Conservation (phyloP, 352 stramenopile species). For the Phytophthora pseudosyringae region DNA sequence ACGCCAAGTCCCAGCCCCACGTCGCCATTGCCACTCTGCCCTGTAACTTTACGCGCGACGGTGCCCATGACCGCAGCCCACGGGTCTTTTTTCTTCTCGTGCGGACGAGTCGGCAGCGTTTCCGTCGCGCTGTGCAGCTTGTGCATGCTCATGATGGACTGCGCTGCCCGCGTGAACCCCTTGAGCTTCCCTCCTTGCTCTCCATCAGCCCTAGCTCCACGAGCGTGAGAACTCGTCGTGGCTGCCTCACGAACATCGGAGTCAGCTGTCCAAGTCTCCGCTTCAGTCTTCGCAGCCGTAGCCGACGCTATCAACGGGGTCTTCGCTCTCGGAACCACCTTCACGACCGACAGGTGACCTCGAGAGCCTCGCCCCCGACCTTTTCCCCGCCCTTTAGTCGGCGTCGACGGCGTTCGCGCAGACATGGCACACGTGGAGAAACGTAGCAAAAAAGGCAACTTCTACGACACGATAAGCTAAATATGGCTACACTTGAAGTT, state of each 20-base stretch:
- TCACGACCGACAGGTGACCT: constrained; percentile 15
- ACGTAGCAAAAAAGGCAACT: not conserved
- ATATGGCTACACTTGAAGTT: constrained; percentile 7
- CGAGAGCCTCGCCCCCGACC: not conserved
- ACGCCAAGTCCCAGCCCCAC: not conserved
- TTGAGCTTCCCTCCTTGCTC: constrained; percentile 6
- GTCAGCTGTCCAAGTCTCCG: not conserved
- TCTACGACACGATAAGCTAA: constrained; percentile 10
- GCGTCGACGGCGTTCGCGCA: constrained; percentile 12
- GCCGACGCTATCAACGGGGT: not conserved
- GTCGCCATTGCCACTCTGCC: not conserved
- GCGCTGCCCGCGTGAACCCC: constrained; percentile 39
- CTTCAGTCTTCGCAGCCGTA: constrained; percentile 6
- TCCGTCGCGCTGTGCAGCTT: constrained; percentile 15
- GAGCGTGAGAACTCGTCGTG: not conserved
- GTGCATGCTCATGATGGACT: constrained; percentile 43
- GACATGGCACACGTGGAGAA: constrained; percentile 3
- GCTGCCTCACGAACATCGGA: not conserved
- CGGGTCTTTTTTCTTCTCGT: constrained; percentile 24
- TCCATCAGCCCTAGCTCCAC: not conserved
- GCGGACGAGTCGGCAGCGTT: not conserved
- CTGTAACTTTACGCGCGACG: constrained; percentile 25
- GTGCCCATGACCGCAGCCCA: constrained; percentile 43
- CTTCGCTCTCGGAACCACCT: constrained; percentile 15
- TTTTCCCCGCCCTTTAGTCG: constrained; percentile 26